phyloP scores from a whole-genome alignment of 1,284 basidiomycete species.

The Cryptococcus sp. region DNA sequence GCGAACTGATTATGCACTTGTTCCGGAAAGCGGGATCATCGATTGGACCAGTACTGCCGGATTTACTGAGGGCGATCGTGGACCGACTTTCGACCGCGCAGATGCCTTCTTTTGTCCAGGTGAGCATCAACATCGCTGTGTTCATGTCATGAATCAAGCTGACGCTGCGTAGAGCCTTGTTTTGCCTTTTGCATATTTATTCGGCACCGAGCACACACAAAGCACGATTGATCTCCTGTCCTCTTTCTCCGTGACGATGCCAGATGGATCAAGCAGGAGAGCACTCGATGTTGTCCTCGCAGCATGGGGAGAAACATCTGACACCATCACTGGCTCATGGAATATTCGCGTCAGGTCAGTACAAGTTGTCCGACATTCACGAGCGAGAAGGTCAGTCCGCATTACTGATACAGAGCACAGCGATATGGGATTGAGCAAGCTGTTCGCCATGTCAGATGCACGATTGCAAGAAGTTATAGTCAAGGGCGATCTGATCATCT shows the following conservation, averaged over 20 bases:
- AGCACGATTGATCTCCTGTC: slow-evolving; percentile 74
- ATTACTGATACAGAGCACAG: slow-evolving; percentile 43
- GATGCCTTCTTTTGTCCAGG: slow-evolving; percentile 86
- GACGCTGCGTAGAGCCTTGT: slow-evolving; percentile 66
- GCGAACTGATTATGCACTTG: slow-evolving; percentile 90
- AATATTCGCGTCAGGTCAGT: slow-evolving; percentile 69
- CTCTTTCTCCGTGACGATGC: slow-evolving; percentile 55
- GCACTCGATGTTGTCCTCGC: slow-evolving; percentile 75
- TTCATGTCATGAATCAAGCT: not conserved
- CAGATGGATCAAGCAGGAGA: slow-evolving; percentile 56
- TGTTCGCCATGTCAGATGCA: slow-evolving; percentile 68
- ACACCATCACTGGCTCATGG: slow-evolving; percentile 94
- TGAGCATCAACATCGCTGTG: slow-evolving; percentile 40
- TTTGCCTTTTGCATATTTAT: slow-evolving; percentile 88
- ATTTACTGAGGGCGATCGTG: slow-evolving; percentile 80
- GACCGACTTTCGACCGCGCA: slow-evolving; percentile 75
- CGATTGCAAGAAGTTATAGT: slow-evolving; percentile 70
- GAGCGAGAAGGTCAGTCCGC: not conserved
- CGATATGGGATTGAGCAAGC: slow-evolving; percentile 74
- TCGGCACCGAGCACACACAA: slow-evolving; percentile 73
- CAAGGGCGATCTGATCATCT: slow-evolving; percentile 89
- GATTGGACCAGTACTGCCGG: slow-evolving; percentile 66
- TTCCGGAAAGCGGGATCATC: slow-evolving; percentile 76
- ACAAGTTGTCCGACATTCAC: not conserved
- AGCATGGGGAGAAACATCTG: slow-evolving; percentile 91